Evolutionary conservation across 352 stramenopile genomes (phyloP), one percentile per base, ranked within the genome.

Genomic region (Elongisporangium anandrum): DNA sequence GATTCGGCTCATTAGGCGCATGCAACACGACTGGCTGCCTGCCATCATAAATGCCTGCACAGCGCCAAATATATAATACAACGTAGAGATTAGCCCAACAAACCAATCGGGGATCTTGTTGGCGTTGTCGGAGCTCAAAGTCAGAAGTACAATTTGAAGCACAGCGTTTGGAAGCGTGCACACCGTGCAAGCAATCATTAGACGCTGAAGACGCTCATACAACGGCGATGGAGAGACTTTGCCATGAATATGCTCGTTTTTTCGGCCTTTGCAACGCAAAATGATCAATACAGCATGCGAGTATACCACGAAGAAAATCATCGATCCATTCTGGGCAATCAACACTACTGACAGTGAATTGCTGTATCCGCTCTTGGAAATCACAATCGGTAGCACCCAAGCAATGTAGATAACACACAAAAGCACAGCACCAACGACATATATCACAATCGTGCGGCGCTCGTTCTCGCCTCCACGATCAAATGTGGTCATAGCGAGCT

Each of bases 201-300:
- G 56, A 50, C 89, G 48, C 67, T 89, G 88, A 53, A 92, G 74
- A n/a, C 81, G 65, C 13, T 65, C 59, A 50, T 92, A 92, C 17
- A 92, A 59, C 47, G 81, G 81, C 26, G 81, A 92, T 13, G 77
- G 69, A 69, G 82, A 75, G 26, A 92, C 64, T 5, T 85, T 69
- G 26, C 80, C 80, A 47, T 91, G 79, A 26, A 89, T 79, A 63
- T 87, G 78, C 59, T 91, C 81, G 45, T 87, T 73, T 50, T 89
- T 87, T 16, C 79, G 65, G 5, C 81, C 81, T 15, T 69, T 77
- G 23, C 72, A 69, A 12, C 70, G 52, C 21, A 89, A 59, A 23
- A 75, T 61, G 1, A 85, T 47, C 3, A 89, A 61, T 15, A 75
- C 68, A 2, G 57, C 70, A 1, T 65, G 68, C 0, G 77, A 70